Conservation (phyloP, 1,139 yeast genomes). For the Geotrichum cucujoidarum region DNA sequence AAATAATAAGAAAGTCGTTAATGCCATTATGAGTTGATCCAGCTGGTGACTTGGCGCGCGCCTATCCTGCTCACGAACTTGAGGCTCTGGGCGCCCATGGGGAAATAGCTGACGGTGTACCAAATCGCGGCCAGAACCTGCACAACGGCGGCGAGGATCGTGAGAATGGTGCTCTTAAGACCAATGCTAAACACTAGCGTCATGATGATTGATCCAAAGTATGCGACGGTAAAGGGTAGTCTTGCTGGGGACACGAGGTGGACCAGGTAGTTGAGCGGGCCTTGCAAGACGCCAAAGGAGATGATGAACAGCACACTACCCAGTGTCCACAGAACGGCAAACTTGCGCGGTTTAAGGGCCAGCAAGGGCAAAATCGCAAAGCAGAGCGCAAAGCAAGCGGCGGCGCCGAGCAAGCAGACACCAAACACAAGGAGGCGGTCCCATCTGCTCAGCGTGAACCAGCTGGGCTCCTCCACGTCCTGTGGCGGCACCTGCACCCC, state of each 20-base stretch:
- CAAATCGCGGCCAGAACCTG: conserved; percentile 83
- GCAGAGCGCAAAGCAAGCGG: conserved; percentile 75
- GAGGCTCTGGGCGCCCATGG: conserved; percentile 86
- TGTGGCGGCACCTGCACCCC: conserved; percentile 2
- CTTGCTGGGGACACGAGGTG: conserved; percentile 76
- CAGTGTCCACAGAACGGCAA: conserved; percentile 79
- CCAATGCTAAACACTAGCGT: conserved; percentile 59
- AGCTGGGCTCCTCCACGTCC: conserved; percentile 48
- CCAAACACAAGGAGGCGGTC: conserved; percentile 77
- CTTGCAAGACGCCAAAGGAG: conserved; percentile 88
- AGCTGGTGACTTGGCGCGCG: conserved; percentile 57
- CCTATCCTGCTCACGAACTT: conserved; percentile 77
- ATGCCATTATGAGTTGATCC: conserved; percentile 41
- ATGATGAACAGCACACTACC: conserved; percentile 83
- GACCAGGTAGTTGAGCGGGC: conserved; percentile 70
- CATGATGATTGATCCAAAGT: conserved; percentile 65
- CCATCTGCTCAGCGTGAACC: conserved; percentile 63
- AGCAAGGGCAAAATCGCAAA: conserved; percentile 82
- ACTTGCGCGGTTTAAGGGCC: conserved; percentile 85
- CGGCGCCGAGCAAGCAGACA: conserved; percentile 69
- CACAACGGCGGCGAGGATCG: conserved; percentile 66
- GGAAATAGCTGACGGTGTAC: conserved; percentile 89
- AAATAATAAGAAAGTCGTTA: too few relatives aligned
- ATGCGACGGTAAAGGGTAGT: conserved; percentile 71
- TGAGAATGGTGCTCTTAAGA: conserved; percentile 61